A percentile compares a stretch with the other conserved stretches of the same genome.
Evolutionary conservation across 2,329 filamentous ascomycete species (phyloP).

Genomic region (Colletotrichum sp.): DNA sequence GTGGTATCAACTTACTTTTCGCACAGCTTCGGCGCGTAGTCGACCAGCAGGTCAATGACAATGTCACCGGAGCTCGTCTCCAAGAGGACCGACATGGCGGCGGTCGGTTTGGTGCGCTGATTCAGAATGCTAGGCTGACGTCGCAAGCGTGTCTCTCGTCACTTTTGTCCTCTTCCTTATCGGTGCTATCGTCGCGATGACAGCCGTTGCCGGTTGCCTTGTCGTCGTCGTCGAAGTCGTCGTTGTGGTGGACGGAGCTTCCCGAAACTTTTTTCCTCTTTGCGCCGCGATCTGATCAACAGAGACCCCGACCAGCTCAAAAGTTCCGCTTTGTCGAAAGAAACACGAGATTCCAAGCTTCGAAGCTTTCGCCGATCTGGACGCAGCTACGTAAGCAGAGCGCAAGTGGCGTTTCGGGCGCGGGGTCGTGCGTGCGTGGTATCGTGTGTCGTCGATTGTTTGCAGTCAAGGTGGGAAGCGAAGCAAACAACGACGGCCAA

Average conservation of each 20-base stretch:
- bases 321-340: background rate
- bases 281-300: background rate
- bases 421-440: background rate
- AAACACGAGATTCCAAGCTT: background rate
- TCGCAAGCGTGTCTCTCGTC: background rate
- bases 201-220: background rate
- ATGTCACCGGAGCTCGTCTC: slow-evolving; percentile 95
- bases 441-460: background rate
- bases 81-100: slow-evolving; percentile 84
- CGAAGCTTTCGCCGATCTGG: background rate
- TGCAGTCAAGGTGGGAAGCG: background rate
- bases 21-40: slow-evolving; percentile 89
- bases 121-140: background rate
- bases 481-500: background rate
- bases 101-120: background rate
- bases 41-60: slow-evolving; percentile 89
- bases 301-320: background rate
- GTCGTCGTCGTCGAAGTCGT: background rate
- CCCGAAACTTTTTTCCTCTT: background rate
- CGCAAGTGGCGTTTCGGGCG: background rate
- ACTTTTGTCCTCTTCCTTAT: background rate
- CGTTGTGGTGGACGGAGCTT: background rate
- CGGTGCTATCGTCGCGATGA: background rate
- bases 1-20: slow-evolving; percentile 77
- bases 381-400: background rate